These are phyloP conservation scores for Trypanosoma caninum DNA, from an alignment of 208 protist species.

Conservation along the genomic window DNA sequence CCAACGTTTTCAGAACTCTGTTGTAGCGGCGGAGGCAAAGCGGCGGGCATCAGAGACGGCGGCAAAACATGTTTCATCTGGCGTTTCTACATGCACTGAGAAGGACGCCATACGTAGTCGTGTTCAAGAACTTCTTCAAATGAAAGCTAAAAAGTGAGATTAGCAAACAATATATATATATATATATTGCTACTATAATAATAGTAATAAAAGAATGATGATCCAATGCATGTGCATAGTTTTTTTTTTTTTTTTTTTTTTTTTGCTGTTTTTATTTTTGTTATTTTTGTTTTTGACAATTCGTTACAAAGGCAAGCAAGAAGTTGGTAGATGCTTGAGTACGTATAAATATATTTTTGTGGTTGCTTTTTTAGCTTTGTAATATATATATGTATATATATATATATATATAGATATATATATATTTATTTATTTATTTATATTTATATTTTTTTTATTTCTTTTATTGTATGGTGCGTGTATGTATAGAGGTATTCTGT, in stretches of 20 bases:
- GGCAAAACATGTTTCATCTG: neutral
- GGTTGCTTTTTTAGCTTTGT: neutral
- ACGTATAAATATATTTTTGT: constrained; percentile 1
- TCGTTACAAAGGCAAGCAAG: neutral
- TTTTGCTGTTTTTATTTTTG: neutral
- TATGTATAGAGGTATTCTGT: too few species aligned
- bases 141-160: constrained; percentile 7
- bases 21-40: constrained; percentile 56
- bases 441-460: too few species aligned
- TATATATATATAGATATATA: too few species aligned
- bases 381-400: neutral
- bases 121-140: constrained; percentile 26
- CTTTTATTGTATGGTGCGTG: too few species aligned
- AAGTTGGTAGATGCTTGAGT: constrained; percentile 15
- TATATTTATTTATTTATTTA: too few species aligned
- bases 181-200: neutral
- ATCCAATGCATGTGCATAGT: neutral
- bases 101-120: constrained; percentile 21
- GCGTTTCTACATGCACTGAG: neutral
- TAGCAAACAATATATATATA: neutral
- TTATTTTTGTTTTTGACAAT: neutral
- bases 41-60: constrained; percentile 25
- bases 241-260: constrained; percentile 20
- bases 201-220: neutral
- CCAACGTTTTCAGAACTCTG: constrained; percentile 53